Conservation (phyloP, 768 basidiomycete species). For the Lentinula raphanica region DNA sequence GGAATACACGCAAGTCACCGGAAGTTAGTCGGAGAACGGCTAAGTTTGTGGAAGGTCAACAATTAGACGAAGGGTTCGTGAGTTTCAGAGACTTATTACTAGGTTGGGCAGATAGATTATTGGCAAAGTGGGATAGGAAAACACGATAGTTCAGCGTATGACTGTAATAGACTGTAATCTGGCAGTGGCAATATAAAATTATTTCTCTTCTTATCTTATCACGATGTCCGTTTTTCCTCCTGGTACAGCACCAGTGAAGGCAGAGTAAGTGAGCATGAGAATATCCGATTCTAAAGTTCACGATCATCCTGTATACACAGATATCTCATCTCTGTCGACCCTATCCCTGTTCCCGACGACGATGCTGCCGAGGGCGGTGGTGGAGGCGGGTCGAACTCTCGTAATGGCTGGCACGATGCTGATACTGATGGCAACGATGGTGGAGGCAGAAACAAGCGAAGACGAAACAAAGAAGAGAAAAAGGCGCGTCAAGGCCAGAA, state of each 20-base stretch:
- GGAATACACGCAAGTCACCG: neutral
- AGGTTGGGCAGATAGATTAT: neutral
- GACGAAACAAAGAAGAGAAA: conserved; percentile 57
- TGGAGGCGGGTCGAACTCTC: conserved; percentile 25
- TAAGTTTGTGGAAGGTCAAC: neutral
- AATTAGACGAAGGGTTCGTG: neutral
- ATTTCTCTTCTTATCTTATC: no score
- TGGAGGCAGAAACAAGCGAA: conserved; percentile 25
- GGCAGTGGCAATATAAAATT: no score
- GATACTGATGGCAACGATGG: conserved; percentile 16
- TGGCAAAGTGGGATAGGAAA: neutral
- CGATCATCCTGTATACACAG: conserved; percentile 19
- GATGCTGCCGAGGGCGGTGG: conserved; percentile 60
- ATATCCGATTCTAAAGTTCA: neutral
- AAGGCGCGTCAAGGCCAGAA: conserved; percentile 78
- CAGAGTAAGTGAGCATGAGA: conserved; percentile 34
- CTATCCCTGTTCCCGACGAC: conserved; percentile 37
- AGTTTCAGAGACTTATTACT: neutral
- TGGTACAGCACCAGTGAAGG: conserved; percentile 52
- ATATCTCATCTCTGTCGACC: conserved; percentile 30
- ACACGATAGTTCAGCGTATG: no score
- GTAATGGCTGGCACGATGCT: conserved; percentile 17
- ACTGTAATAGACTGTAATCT: no score
- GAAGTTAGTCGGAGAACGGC: neutral
- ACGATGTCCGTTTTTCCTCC: conserved; percentile 12